Percentiles rank a stretch among this genome's conserved stretches.
These are phyloP conservation scores for Castanospermum australe DNA, from an alignment of 306 rosid genomes.

Conservation along the genomic window DNA sequence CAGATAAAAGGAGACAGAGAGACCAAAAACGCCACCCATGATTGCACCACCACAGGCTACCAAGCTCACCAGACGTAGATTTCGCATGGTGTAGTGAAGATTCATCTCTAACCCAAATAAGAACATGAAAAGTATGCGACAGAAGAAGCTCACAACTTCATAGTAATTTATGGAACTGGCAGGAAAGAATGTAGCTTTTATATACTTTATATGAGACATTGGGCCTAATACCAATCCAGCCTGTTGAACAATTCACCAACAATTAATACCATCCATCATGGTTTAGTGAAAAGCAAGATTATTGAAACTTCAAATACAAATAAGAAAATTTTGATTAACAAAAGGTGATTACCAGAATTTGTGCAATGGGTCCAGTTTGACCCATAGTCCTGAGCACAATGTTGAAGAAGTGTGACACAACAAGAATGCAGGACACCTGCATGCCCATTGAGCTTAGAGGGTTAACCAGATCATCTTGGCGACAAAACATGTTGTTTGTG, in stretches of 20 bases:
- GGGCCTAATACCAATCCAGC: constrained; percentile 89
- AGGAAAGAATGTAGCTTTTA: constrained; percentile 53
- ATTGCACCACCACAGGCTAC: constrained; percentile 60
- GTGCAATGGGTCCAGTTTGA: constrained; percentile 92
- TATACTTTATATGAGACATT: constrained; percentile 51
- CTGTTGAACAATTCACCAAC: constrained; percentile 38
- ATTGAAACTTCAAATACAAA: not conserved
- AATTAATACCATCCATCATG: not conserved
- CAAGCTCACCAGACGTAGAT: constrained; percentile 37
- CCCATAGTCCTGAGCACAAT: constrained; percentile 72
- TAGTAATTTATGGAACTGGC: constrained; percentile 71
- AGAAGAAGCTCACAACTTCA: constrained; percentile 78
- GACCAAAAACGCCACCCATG: constrained; percentile 47
- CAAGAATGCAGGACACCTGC: constrained; percentile 87
- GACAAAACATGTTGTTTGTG: constrained; percentile 64
- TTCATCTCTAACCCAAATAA: constrained; percentile 78
- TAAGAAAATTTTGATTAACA: not conserved
- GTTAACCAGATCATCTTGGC: constrained; percentile 52
- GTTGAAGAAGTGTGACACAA: constrained; percentile 84
- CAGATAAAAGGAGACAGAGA: constrained; percentile 60
- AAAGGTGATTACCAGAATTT: constrained; percentile 54
- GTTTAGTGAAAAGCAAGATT: not conserved
- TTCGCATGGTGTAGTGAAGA: constrained; percentile 37
- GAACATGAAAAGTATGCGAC: constrained; percentile 83
- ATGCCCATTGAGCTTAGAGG: constrained; percentile 86